Percentiles rank a stretch among this genome's conserved stretches.
Conservation (phyloP, 1,139 yeast species). For the Debaryomycetaceae sp. region DNA sequence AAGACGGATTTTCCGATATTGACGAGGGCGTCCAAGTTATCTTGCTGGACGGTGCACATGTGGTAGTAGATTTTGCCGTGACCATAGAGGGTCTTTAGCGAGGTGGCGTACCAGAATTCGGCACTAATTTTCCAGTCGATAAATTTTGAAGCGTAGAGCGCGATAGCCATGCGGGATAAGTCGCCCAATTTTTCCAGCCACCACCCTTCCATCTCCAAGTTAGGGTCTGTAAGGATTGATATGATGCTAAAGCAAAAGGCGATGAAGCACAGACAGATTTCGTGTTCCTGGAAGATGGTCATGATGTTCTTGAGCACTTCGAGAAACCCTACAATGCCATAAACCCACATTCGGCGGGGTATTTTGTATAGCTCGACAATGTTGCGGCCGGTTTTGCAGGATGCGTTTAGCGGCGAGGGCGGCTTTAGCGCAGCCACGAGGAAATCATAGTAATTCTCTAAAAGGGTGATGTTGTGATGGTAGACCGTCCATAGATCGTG, state of each 20-base stretch:
- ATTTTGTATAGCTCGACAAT: slow-evolving; percentile 67
- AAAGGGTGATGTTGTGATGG: slow-evolving; percentile 51
- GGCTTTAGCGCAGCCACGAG: slow-evolving; percentile 62
- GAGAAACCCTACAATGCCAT: slow-evolving; percentile 66
- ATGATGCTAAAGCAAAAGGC: slow-evolving; percentile 43
- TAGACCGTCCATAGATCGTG: slow-evolving; percentile 63
- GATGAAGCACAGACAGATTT: slow-evolving; percentile 36
- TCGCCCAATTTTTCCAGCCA: slow-evolving; percentile 72
- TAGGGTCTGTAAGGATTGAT: slow-evolving; percentile 41
- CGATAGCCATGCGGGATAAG: slow-evolving; percentile 73
- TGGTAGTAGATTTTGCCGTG: slow-evolving; percentile 76
- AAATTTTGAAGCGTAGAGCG: slow-evolving; percentile 62
- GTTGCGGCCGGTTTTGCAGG: slow-evolving; percentile 62
- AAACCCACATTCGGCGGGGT: slow-evolving; percentile 73
- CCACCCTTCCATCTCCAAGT: slow-evolving; percentile 59
- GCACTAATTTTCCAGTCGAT: slow-evolving; percentile 77
- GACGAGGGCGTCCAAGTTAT: slow-evolving; percentile 67
- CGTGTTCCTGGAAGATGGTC: slow-evolving; percentile 42
- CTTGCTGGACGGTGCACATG: slow-evolving; percentile 75
- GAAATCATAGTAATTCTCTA: slow-evolving; percentile 64
- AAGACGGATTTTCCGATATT: slow-evolving; percentile 69
- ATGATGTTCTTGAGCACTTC: slow-evolving; percentile 72
- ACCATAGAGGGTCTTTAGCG: slow-evolving; percentile 63
- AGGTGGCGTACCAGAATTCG: slow-evolving; percentile 63
- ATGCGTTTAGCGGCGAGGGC: slow-evolving; percentile 25